Base-by-base conservation (phyloP, 352 stramenopile genomes). In the Thalassiosira mediterranea region DNA sequence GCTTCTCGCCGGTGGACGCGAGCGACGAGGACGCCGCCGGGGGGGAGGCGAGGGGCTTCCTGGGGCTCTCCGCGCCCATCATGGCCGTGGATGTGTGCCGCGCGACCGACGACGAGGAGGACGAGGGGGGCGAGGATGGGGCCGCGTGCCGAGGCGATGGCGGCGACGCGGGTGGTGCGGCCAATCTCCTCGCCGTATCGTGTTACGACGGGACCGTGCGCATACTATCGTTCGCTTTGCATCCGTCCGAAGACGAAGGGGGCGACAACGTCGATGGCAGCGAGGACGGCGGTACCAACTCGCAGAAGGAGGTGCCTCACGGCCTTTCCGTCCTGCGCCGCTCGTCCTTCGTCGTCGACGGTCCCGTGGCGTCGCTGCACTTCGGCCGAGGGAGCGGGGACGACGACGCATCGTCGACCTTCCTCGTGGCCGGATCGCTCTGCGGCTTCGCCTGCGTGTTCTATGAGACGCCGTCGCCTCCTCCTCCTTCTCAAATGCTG, bases 391-490 rank as follows among this genome's bases (percentile, higher is more conserved):
- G 44, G 1, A 44, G 8, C n/a, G 11, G 42, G 11, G 15, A 29
- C 0, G 26, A 67, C 19, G 17, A 13, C 8, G 34, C 26, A n/a
- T 23, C 61, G 8, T 42, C 34, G 44, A 17, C 63, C 32, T 77
- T 77, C 52, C 56, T 82, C 0, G 60, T 82, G 19, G 73, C 56
- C 4, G 73, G 73, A 11, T 82, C 73, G 7, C 48, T 82, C 7
- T 82, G 73, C 64, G 73, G 73, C 44, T 82, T 82, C 32, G 73
- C 73, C 29, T 82, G 67, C 65, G 15, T 82, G 38, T 82, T 82
- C 57, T 82, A 82, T n/a, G 73, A 82, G 52, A 25, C 60, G 11
- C 34, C 34, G 28, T 10, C n/a, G 8, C 21, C 44, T 48, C 25
- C 38, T 3, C 32, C 15, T 11, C n/a, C 26, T 8, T 49, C 17